A percentile compares a stretch with the other conserved stretches of the same genome.
phyloP scores from a whole-genome alignment of 495 filamentous ascomycete genomes.

The Aspergillus wentii region DNA sequence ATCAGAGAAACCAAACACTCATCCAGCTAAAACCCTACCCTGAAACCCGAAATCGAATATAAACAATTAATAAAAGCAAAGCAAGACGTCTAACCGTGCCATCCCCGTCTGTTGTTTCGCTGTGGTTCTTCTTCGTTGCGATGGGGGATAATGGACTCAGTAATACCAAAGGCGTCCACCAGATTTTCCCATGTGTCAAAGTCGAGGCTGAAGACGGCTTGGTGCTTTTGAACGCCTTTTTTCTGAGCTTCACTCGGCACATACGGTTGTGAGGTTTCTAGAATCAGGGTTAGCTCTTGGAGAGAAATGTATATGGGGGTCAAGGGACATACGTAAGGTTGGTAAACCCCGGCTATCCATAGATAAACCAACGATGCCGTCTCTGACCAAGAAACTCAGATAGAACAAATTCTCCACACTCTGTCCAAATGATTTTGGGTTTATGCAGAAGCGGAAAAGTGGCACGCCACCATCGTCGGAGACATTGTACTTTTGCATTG shows the following conservation, averaged over 20 bases:
- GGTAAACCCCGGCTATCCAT: constrained; percentile 63
- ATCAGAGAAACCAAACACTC: background rate
- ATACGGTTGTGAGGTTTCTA: constrained; percentile 36
- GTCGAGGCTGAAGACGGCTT: constrained; percentile 81
- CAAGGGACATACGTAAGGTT: constrained; percentile 59
- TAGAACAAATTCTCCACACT: constrained; percentile 98
- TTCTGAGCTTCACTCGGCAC: constrained; percentile 40
- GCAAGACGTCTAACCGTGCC: constrained; percentile 57
- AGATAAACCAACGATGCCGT: constrained; percentile 66
- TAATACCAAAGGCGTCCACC: constrained; percentile 68
- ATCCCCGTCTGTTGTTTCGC: constrained; percentile 59
- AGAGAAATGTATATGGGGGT: background rate
- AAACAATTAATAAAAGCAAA: background rate
- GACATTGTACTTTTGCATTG: constrained; percentile 53
- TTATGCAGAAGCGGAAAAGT: constrained; percentile 79
- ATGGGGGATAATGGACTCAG: constrained; percentile 76
- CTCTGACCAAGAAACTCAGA: constrained; percentile 86
- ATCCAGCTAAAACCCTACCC: too few relatives aligned
- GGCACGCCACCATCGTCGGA: constrained; percentile 61
- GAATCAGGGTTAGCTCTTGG: constrained; percentile 1
- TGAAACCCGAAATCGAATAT: too few relatives aligned
- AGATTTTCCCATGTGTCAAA: constrained; percentile 76
- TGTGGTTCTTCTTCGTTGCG: constrained; percentile 55
- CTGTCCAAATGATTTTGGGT: constrained; percentile 87
- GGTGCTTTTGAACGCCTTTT: constrained; percentile 59